Base-by-base conservation (phyloP, 257 asterid species). In the Striga asiatica region DNA sequence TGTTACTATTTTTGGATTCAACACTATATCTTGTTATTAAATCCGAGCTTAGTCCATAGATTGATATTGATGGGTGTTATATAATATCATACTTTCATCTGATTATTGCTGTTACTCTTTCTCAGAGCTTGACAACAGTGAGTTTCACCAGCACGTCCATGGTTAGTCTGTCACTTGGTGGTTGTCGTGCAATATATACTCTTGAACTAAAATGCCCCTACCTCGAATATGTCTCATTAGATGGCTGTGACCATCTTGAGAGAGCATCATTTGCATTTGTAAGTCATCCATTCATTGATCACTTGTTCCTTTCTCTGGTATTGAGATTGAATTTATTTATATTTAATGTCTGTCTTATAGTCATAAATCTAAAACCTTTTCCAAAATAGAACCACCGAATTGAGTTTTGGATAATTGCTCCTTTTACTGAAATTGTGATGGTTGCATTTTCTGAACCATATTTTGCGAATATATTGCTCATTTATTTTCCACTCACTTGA, bases 201-300 rank as follows among this genome's bases (percentile, higher is more conserved):
- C 93, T 92, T 58, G 89, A 79, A 60, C 85, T 92, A 55, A 70
- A 27, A 63, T 92, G 99, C 73, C 87, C 94, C 50, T 70, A 51
- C 66, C 99, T 92, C 2, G 94, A 92, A 75, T 70, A 81, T 66
- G 84, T 88, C 34, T 81, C 99, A 9, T 73, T 92, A 45, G 97
- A 85, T 78, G 97, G 94, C 55, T 92, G 99, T 39, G 99, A 92
- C 70, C 99, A 84, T 77, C 99, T 92, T 63, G 93, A 88, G 77
- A 69, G 61, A 54, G 99, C 97, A 54, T 82, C 94, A 35, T 81
- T 92, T 75, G 73, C 72, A 58, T 93, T 93, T 37, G 99, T 92
- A 79, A 85, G 96, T 53, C 50, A 17, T 22, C 50, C n/a, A n/a
- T 28, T 43, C 58, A 14, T 54, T 32, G 38, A 45, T 24, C 5